Conservation (phyloP, 305 asterid genomes). For the Fraxinus xanthoxyloides region DNA sequence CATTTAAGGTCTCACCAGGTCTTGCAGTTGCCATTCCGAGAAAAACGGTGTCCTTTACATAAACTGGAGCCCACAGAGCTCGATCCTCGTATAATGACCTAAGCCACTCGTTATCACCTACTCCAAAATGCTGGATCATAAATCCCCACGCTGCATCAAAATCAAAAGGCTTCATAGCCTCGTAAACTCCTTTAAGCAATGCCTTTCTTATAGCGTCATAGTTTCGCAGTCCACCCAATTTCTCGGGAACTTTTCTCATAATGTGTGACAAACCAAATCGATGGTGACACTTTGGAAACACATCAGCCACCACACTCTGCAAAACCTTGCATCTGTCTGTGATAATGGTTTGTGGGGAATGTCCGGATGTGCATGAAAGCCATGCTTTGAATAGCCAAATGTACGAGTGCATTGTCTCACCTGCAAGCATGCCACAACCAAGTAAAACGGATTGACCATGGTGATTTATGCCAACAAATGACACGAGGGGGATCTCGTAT, state of each 20-base stretch:
- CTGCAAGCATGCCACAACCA: conserved; percentile 75
- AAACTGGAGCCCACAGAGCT: conserved; percentile 70
- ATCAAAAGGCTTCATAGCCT: conserved; percentile 57
- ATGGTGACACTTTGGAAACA: conserved; percentile 62
- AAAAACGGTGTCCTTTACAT: conserved; percentile 59
- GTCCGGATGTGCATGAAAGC: conserved; percentile 45
- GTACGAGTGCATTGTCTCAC: conserved; percentile 54
- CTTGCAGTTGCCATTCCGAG: conserved; percentile 65
- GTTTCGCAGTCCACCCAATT: conserved; percentile 62
- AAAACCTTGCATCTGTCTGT: conserved; percentile 66
- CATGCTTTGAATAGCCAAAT: conserved; percentile 65
- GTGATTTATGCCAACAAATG: conserved; percentile 72
- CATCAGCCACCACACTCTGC: conserved; percentile 53
- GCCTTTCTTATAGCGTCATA: conserved; percentile 57
- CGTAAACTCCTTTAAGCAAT: conserved; percentile 59
- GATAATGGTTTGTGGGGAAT: conserved; percentile 61
- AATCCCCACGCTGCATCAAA: conserved; percentile 74
- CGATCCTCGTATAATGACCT: conserved; percentile 60
- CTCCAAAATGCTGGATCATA: conserved; percentile 61
- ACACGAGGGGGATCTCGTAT: conserved; percentile 66
- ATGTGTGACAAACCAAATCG: conserved; percentile 58
- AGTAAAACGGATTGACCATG: conserved; percentile 69
- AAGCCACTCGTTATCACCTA: conserved; percentile 72
- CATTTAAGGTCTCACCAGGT: conserved; percentile 48
- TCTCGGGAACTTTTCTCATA: conserved; percentile 70